A percentile compares a stretch with the other conserved stretches of the same genome.
Conservation (phyloP, 352 stramenopile genomes). For the Elongisporangium anandrum region DNA sequence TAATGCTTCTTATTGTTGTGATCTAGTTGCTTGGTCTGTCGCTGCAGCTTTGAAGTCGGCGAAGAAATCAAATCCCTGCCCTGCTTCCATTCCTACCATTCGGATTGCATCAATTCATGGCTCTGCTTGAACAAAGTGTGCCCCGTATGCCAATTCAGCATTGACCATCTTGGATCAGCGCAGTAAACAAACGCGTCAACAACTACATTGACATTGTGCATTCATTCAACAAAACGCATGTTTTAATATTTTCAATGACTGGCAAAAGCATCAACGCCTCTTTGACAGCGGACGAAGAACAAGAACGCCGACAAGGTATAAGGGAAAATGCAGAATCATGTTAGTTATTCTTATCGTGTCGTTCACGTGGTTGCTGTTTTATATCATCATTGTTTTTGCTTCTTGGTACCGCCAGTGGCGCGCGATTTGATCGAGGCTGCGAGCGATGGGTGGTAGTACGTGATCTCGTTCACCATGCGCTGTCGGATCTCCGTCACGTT, state of each 20-base stretch:
- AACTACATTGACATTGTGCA: not conserved
- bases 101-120: conserved; percentile 92
- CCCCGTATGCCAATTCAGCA: conserved; percentile 85
- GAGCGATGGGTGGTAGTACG: conserved; percentile 62
- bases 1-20: not conserved
- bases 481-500: conserved; percentile 74
- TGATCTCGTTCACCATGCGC: conserved; percentile 77
- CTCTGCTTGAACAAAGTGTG: conserved; percentile 90
- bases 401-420: not conserved
- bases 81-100: conserved; percentile 94
- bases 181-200: conserved; percentile 6
- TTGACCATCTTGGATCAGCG: conserved; percentile 61
- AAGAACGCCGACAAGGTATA: not conserved
- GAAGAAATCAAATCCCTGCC: conserved; percentile 92
- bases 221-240: too few relatives aligned
- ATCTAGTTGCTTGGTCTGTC: conserved; percentile 90
- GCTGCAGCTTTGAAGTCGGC: conserved; percentile 83
- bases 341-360: not conserved
- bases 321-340: not conserved
- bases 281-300: not conserved
- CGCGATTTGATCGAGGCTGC: not conserved
- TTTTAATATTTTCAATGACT: not conserved
- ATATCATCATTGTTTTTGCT: not conserved
- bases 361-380: not conserved
- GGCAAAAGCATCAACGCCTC: not conserved